Evolutionary conservation across 805 yeast species (phyloP).

Genomic region (Maudiozyma bulderi): DNA sequence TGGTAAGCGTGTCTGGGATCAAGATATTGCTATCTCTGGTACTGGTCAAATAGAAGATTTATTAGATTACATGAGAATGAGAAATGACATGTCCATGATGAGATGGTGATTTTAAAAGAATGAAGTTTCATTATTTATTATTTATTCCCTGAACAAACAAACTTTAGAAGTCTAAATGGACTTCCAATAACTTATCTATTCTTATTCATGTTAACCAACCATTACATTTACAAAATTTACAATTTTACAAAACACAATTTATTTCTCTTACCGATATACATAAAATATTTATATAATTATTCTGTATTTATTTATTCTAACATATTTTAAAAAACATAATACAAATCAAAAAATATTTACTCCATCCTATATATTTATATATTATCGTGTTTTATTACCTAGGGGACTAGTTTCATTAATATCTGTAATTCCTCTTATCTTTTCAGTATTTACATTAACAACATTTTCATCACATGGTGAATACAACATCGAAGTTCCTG

Average conservation of each 20-base stretch:
- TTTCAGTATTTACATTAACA: conserved; percentile 3
- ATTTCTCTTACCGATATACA: neutral
- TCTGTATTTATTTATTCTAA: conserved; percentile 2
- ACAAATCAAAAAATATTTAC: neutral
- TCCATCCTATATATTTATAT: neutral
- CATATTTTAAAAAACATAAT: neutral
- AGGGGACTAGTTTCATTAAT: conserved; percentile 9
- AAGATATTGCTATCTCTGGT: conserved; percentile 74
- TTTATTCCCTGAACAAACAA: too few species aligned
- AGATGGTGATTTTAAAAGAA: conserved; percentile 45
- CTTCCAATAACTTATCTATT: neutral
- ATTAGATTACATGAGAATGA: conserved; percentile 74
- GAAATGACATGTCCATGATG: conserved; percentile 85
- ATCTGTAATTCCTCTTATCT: conserved; percentile 11
- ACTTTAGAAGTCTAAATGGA: too few species aligned
- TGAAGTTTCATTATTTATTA: too few species aligned
- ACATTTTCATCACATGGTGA: neutral
- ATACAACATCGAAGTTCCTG: neutral
- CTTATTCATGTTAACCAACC: neutral
- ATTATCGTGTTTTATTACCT: conserved; percentile 8
- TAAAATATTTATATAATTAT: neutral
- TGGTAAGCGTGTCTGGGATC: conserved; percentile 67
- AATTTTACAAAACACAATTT: neutral
- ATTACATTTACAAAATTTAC: neutral
- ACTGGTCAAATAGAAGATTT: conserved; percentile 80